Evolutionary conservation across 768 basidiomycete species (phyloP).

Genomic region (Tulasnella sp.): DNA sequence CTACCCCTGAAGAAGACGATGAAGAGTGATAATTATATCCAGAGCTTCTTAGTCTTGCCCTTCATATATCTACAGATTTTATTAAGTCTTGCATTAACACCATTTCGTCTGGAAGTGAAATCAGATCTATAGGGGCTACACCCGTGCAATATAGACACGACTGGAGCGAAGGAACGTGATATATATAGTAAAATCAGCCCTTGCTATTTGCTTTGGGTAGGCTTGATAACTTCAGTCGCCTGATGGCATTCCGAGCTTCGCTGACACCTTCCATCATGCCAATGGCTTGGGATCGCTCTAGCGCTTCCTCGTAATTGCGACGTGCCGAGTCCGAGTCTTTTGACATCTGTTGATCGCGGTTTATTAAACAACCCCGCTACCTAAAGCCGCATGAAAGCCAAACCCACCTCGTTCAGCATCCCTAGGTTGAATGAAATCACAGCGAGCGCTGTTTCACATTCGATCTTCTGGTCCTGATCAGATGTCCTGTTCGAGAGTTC

Average conservation of each 20-base stretch:
- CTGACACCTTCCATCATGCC: neutral
- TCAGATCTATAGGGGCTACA: too few relatives aligned
- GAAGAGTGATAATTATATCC: neutral
- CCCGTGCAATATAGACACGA: too few relatives aligned
- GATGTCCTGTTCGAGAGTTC: neutral
- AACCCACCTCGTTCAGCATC: slow-evolving; percentile 17
- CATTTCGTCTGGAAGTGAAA: too few relatives aligned
- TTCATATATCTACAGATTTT: too few relatives aligned
- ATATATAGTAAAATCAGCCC: too few relatives aligned
- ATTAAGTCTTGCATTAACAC: too few relatives aligned
- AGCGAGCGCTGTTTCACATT: slow-evolving; percentile 15
- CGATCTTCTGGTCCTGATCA: slow-evolving; percentile 6
- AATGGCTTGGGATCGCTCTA: neutral
- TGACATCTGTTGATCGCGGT: neutral
- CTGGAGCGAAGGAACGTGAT: too few relatives aligned
- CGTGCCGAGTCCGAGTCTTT: neutral
- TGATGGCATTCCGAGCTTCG: slow-evolving; percentile 1
- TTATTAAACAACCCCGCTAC: neutral
- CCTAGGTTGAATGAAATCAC: slow-evolving; percentile 20
- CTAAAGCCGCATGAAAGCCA: neutral
- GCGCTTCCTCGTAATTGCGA: neutral
- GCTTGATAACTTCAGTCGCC: neutral
- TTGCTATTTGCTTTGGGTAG: too few relatives aligned
- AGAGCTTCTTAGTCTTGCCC: too few relatives aligned
- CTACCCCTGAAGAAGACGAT: neutral